phyloP scores from a whole-genome alignment of 495 filamentous ascomycete genomes.

The Xylaria venustula region DNA sequence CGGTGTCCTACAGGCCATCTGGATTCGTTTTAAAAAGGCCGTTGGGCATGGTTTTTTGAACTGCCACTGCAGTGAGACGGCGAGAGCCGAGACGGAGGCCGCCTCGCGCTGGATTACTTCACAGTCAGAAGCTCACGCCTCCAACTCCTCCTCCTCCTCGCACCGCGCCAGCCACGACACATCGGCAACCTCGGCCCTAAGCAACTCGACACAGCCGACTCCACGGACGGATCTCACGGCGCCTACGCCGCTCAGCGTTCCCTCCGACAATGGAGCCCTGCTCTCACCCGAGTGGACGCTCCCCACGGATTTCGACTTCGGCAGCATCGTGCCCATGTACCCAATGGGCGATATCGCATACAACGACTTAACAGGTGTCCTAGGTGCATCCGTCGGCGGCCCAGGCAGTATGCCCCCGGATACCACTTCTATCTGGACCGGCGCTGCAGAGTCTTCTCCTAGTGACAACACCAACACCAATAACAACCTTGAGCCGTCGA shows the following conservation, averaged over 20 bases:
- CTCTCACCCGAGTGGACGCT: slow-evolving; percentile 29
- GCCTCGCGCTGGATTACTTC: slow-evolving; percentile 13
- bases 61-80: slow-evolving; percentile 14
- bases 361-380: slow-evolving; percentile 45
- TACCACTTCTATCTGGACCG: no score
- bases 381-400: slow-evolving; percentile 20
- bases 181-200: slow-evolving; percentile 4
- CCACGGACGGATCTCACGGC: slow-evolving; percentile 14
- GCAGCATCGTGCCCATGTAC: slow-evolving; percentile 50
- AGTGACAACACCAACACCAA: not conserved
- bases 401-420: slow-evolving; percentile 12
- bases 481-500: not conserved
- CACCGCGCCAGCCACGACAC: slow-evolving; percentile 18
- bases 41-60: slow-evolving; percentile 28
- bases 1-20: slow-evolving; percentile 49
- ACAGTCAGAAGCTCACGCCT: slow-evolving; percentile 23
- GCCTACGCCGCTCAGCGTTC: slow-evolving; percentile 19
- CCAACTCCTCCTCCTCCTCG: slow-evolving; percentile 10
- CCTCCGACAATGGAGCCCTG: slow-evolving; percentile 19
- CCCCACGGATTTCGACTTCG: slow-evolving; percentile 45
- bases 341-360: slow-evolving; percentile 53
- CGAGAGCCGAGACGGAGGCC: slow-evolving; percentile 18
- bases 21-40: slow-evolving; percentile 43
- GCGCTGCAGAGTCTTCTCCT: not conserved
- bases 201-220: slow-evolving; percentile 7